Conservation (phyloP, 768 basidiomycete species). For the Galerina marginata region DNA sequence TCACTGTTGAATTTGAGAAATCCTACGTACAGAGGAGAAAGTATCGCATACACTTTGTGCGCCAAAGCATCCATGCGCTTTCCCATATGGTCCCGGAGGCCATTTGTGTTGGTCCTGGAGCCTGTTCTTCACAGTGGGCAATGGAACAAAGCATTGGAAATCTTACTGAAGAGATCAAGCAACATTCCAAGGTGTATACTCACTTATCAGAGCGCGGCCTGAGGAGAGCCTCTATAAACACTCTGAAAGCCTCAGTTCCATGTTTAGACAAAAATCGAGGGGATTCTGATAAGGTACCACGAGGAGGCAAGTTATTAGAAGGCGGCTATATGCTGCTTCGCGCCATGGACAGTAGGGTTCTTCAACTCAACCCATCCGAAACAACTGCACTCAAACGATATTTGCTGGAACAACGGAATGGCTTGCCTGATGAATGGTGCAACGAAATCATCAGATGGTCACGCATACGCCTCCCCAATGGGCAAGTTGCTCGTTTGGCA, state of each 20-base stretch:
- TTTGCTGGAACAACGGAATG: neutral
- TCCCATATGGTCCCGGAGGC: conserved; percentile 34
- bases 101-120: conserved; percentile 24
- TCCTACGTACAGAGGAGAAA: conserved; percentile 35
- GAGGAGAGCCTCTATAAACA: conserved; percentile 8
- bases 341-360: conserved; percentile 17
- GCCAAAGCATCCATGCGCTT: conserved; percentile 36
- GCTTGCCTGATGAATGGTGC: neutral
- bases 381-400: neutral
- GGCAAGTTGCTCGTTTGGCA: conserved; percentile 37
- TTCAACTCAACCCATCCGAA: conserved; percentile 7
- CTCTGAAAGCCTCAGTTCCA: conserved; percentile 11
- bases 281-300: neutral
- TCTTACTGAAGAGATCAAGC: conserved; percentile 14
- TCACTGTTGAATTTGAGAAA: conserved; percentile 37
- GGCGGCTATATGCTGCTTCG: conserved; percentile 18
- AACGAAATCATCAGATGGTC: conserved; percentile 34
- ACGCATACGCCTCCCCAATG: conserved; percentile 40
- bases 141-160: conserved; percentile 18
- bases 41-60: conserved; percentile 37
- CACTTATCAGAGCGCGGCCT: conserved; percentile 17
- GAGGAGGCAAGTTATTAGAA: conserved; percentile 9
- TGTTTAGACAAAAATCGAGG: neutral
- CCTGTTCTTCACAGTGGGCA: conserved; percentile 10
- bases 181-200: conserved; percentile 11